These are phyloP conservation scores for Puccinia hordei DNA, from an alignment of 1,284 basidiomycete species.

Conservation along the genomic window DNA sequence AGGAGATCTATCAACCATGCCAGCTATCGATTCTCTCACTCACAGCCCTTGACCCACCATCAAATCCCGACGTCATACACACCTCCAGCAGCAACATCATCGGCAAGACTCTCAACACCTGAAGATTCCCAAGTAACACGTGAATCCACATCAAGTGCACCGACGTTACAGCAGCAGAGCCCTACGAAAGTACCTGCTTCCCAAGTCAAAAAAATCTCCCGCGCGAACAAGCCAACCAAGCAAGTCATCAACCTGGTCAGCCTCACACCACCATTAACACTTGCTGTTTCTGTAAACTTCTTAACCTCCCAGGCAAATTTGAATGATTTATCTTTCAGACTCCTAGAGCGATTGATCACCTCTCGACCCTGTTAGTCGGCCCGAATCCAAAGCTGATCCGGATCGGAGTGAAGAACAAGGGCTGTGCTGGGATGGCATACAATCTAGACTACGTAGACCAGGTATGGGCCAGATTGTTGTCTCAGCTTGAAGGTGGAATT, in stretches of 20 bases:
- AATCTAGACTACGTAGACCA: conserved; percentile 93
- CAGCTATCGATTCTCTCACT: not conserved
- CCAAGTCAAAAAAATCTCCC: not conserved
- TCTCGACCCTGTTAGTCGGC: conserved; percentile 70
- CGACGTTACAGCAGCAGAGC: not conserved
- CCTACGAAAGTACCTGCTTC: not conserved
- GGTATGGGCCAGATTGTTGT: not conserved
- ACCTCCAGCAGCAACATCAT: not conserved
- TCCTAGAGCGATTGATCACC: conserved; percentile 73
- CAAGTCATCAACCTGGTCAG: conserved; percentile 46
- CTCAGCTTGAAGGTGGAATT: not conserved
- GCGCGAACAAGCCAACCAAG: conserved; percentile 19
- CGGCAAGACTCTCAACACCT: not conserved
- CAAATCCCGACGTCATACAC: conserved; percentile 4
- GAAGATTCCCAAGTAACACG: not conserved
- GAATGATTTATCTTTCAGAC: conserved; percentile 65
- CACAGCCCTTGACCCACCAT: not conserved
- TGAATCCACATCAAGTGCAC: not conserved
- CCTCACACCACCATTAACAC: not conserved
- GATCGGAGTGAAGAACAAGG: conserved; percentile 94
- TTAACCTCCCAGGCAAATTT: conserved; percentile 33
- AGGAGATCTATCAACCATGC: not conserved
- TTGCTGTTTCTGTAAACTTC: not conserved
- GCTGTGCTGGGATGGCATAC: conserved; percentile 97
- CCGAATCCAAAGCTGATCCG: conserved; percentile 89